These are phyloP conservation scores for Aegilops tauschii DNA, from an alignment of 176 grass and related monocot genomes.

Conservation along the genomic window DNA sequence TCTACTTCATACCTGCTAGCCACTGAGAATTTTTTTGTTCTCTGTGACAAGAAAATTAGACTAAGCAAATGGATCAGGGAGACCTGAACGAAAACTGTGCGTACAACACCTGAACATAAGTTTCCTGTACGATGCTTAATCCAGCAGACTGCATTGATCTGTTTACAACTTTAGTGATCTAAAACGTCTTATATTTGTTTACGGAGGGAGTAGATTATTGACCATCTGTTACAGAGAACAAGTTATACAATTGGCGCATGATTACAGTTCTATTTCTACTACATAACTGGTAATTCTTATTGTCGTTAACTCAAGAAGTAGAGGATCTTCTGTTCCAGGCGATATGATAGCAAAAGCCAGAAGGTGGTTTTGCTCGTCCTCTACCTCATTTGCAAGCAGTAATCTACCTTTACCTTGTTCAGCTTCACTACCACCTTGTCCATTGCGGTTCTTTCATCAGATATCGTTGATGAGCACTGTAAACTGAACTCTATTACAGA, in stretches of 20 bases:
- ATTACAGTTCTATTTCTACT: background rate
- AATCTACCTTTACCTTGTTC: conserved; percentile 21
- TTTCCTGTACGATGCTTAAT: too few relatives aligned
- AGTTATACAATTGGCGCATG: too few relatives aligned
- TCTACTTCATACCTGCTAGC: background rate
- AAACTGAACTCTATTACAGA: conserved; percentile 14
- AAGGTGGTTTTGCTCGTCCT: background rate
- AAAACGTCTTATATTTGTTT: too few relatives aligned
- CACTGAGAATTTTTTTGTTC: background rate
- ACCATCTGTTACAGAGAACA: too few relatives aligned
- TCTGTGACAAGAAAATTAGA: background rate
- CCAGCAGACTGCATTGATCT: too few relatives aligned
- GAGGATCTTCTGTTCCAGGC: background rate
- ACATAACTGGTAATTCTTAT: background rate
- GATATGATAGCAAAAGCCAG: background rate
- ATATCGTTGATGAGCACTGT: background rate
- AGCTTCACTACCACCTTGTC: conserved; percentile 23
- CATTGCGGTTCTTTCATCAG: conserved; percentile 25
- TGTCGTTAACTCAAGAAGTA: background rate
- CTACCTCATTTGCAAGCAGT: background rate
- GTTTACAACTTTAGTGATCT: too few relatives aligned
- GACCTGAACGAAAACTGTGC: too few relatives aligned
- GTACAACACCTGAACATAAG: too few relatives aligned
- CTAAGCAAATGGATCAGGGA: too few relatives aligned
- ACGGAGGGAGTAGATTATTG: too few relatives aligned